These are phyloP conservation scores for Phytomonas sp. DNA, from an alignment of 208 protist species.

Conservation along the genomic window DNA sequence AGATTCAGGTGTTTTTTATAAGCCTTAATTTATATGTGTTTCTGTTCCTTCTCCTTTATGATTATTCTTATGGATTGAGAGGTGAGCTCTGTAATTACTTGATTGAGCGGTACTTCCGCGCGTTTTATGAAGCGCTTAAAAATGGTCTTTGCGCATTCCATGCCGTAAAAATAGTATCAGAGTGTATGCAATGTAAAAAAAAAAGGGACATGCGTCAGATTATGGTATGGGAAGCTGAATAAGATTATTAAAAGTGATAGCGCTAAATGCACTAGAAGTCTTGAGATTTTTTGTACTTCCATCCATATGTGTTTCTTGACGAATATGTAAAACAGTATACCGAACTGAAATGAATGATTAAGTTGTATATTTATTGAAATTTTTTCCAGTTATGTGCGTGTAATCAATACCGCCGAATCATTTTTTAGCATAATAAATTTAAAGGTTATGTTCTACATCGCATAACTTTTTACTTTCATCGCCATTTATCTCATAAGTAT, in stretches of 20 bases:
- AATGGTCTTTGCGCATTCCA: neutral
- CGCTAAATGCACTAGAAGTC: neutral
- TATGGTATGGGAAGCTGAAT: conserved; percentile 2
- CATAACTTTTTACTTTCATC: conserved; percentile 1
- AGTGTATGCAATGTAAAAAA: neutral
- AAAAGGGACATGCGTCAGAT: conserved; percentile 3
- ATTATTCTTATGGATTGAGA: no score
- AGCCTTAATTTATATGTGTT: neutral
- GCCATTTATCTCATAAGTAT: neutral
- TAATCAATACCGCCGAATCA: neutral
- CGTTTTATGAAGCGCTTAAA: neutral
- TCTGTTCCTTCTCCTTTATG: neutral
- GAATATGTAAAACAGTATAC: neutral
- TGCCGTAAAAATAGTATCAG: conserved; percentile 2
- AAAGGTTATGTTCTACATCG: neutral
- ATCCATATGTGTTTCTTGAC: neutral
- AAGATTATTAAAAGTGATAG: conserved; percentile 5
- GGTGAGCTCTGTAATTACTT: no score
- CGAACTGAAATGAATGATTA: neutral
- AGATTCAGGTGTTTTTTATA: no score
- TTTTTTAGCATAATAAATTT: no score
- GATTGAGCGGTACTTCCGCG: no score
- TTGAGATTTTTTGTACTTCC: neutral
- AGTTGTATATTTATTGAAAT: neutral
- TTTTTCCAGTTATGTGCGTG: neutral